phyloP scores from a whole-genome alignment of 257 asterid genomes.

The Misopates orontium region DNA sequence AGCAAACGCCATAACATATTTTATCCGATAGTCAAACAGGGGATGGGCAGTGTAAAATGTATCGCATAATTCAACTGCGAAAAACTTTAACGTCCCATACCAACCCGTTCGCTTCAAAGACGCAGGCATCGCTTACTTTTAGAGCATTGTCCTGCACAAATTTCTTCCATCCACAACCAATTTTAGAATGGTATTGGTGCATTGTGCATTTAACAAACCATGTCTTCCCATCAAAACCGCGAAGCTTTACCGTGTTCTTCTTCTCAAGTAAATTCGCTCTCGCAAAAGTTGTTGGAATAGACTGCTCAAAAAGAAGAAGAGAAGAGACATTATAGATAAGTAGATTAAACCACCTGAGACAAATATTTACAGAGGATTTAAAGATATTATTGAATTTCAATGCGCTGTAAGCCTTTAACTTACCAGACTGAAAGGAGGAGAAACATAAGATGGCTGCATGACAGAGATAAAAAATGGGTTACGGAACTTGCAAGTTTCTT shows the following conservation, averaged over 20 bases:
- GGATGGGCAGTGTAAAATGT: no score
- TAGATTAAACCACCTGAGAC: background rate
- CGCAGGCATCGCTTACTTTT: slow-evolving; percentile 24
- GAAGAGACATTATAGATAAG: background rate
- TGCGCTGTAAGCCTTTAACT: background rate
- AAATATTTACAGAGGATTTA: background rate
- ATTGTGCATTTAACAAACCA: slow-evolving; percentile 12
- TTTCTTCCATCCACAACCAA: slow-evolving; percentile 20
- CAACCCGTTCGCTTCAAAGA: slow-evolving; percentile 20
- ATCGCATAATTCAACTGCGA: slow-evolving; percentile 9
- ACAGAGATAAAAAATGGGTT: slow-evolving; percentile 20
- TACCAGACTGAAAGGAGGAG: slow-evolving; percentile 8
- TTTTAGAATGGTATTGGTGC: background rate
- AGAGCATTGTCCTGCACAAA: slow-evolving; percentile 28
- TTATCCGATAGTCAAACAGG: no score
- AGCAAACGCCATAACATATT: no score
- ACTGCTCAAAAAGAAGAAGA: slow-evolving; percentile 1
- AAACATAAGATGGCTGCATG: slow-evolving; percentile 31
- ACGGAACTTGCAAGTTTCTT: slow-evolving; percentile 1
- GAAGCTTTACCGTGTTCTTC: background rate
- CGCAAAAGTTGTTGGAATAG: background rate
- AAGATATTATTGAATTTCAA: background rate
- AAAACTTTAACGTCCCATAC: slow-evolving; percentile 12
- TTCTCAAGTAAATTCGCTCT: background rate
- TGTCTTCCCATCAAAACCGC: background rate